These are phyloP conservation scores for Verruconis gallopava DNA, from an alignment of 2,329 filamentous ascomycete genomes.

Conservation along the genomic window DNA sequence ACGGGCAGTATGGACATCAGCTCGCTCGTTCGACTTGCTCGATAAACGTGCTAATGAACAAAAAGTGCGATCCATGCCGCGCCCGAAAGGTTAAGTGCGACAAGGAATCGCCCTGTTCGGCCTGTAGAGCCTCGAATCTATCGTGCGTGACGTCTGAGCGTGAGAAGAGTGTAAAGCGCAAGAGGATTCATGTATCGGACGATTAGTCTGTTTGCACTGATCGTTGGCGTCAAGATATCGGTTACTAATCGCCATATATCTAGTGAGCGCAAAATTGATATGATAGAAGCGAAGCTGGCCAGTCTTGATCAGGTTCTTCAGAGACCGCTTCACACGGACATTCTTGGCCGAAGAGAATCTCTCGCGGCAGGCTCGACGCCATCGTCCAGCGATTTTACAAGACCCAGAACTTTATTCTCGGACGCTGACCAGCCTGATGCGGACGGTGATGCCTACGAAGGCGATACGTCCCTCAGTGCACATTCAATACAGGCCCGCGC, in stretches of 20 bases:
- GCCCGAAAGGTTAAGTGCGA: conserved; percentile 9
- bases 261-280: conserved; percentile 41
- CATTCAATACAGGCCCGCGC: conserved; percentile 36
- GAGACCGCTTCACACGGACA: conserved; percentile 19
- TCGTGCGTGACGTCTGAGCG: conserved; percentile 13
- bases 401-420: conserved; percentile 10
- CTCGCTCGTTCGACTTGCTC: no score
- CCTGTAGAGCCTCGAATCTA: conserved; percentile 24
- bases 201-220: conserved; percentile 5
- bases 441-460: conserved; percentile 30
- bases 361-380: conserved; percentile 8
- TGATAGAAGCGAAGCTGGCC: conserved; percentile 37
- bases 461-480: conserved; percentile 35
- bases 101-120: conserved; percentile 20
- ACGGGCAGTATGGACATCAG: not conserved
- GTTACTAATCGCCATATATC: no score
- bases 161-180: not conserved
- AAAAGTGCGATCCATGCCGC: conserved; percentile 9
- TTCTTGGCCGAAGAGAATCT: conserved; percentile 17
- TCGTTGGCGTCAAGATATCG: conserved; percentile 4
- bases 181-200: not conserved
- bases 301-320: conserved; percentile 34
- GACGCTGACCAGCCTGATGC: conserved; percentile 17
- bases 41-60: not conserved
- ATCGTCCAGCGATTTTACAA: conserved; percentile 5